Evolutionary conservation across 1,284 basidiomycete species (phyloP).

Genomic region (Cutaneotrichosporon sp.): DNA sequence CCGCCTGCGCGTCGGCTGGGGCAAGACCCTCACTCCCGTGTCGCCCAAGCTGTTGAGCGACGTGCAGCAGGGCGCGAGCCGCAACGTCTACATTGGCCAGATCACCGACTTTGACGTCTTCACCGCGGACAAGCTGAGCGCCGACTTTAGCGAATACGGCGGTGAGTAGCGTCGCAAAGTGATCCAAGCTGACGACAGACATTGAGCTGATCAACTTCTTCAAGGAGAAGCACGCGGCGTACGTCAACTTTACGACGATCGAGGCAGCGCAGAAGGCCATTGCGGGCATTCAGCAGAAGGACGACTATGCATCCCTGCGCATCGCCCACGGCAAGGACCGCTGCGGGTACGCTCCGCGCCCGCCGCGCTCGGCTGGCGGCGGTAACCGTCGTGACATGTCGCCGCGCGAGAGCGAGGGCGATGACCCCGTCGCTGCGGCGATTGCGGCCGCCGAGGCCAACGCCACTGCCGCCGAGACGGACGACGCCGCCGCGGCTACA

Average conservation of each 20-base stretch:
- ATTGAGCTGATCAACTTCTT: slow-evolving; percentile 93
- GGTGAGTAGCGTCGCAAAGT: slow-evolving; percentile 47
- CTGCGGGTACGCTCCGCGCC: slow-evolving; percentile 57
- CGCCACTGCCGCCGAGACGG: not conserved
- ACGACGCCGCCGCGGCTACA: not conserved
- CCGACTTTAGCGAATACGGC: slow-evolving; percentile 85
- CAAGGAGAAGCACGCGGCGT: slow-evolving; percentile 92
- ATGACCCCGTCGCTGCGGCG: slow-evolving; percentile 19
- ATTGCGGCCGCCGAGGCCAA: slow-evolving; percentile 22
- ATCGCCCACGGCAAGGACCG: slow-evolving; percentile 92
- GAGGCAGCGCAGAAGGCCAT: slow-evolving; percentile 93
- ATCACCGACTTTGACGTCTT: slow-evolving; percentile 87
- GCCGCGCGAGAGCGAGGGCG: slow-evolving; percentile 10
- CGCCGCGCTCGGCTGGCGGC: slow-evolving; percentile 11
- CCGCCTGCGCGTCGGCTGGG: slow-evolving; percentile 90
- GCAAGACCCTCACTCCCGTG: slow-evolving; percentile 80
- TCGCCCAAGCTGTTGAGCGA: slow-evolving; percentile 69
- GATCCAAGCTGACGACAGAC: slow-evolving; percentile 43
- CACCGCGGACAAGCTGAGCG: slow-evolving; percentile 74
- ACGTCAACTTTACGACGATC: slow-evolving; percentile 90
- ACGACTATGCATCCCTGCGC: slow-evolving; percentile 73
- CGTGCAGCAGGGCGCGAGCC: slow-evolving; percentile 81
- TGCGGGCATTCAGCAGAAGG: slow-evolving; percentile 74
- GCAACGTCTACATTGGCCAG: slow-evolving; percentile 91
- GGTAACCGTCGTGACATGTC: slow-evolving; percentile 13